phyloP scores from a whole-genome alignment of 352 stramenopile species.

The Pythium brassicae region DNA sequence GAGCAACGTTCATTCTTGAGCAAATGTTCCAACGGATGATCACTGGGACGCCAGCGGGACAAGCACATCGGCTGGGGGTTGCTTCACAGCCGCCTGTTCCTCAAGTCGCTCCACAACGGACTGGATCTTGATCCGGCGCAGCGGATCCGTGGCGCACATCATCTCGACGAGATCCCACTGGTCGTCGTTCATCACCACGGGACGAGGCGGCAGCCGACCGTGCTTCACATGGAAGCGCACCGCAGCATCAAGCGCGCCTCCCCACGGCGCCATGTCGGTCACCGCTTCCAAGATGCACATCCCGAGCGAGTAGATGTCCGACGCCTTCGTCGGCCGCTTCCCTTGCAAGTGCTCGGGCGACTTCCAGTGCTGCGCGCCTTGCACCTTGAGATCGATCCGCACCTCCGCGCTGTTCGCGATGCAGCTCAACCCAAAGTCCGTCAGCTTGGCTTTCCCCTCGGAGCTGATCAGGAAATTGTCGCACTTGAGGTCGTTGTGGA shows the following conservation, averaged over 20 bases:
- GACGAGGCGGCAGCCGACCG: constrained; percentile 1
- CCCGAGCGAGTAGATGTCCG: constrained; percentile 18
- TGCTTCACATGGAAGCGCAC: constrained; percentile 6
- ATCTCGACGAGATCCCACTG: constrained; percentile 11
- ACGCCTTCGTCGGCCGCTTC: constrained; percentile 3
- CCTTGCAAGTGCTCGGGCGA: constrained; percentile 7
- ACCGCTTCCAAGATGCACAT: constrained; percentile 20
- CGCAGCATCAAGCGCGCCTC: constrained; percentile 1
- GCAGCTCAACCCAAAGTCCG: constrained; percentile 20
- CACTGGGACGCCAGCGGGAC: not conserved
- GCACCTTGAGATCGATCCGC: constrained; percentile 6
- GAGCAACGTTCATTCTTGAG: not conserved
- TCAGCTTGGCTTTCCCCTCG: constrained; percentile 12
- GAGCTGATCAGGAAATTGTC: constrained; percentile 68
- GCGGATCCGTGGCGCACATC: constrained; percentile 7
- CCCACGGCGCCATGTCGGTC: constrained; percentile 12
- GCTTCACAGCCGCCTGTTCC: not conserved
- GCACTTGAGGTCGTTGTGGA: constrained; percentile 59
- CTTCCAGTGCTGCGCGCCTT: constrained; percentile 5
- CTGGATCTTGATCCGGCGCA: constrained; percentile 4
- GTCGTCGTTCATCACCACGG: not conserved
- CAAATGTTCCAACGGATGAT: not conserved
- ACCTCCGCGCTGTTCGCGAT: constrained; percentile 9
- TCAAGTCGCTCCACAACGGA: constrained; percentile 6
- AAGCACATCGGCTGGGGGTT: not conserved